Percentiles rank a stretch among this genome's conserved stretches.
Conservation (phyloP, 768 basidiomycete species). For the Amanita inopinata region DNA sequence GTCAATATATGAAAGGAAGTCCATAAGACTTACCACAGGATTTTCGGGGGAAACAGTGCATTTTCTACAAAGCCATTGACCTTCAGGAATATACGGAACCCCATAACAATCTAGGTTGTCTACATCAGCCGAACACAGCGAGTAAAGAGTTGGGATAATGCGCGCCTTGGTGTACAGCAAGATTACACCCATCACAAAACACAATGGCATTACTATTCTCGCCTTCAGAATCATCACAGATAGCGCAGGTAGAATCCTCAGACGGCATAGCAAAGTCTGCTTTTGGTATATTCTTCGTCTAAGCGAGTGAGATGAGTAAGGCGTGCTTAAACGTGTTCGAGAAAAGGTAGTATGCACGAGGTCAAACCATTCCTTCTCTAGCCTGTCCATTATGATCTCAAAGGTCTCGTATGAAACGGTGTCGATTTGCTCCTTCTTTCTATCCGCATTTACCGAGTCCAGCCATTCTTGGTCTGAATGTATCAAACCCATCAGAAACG, state of each 20-base stretch:
- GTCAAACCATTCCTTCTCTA: conserved; percentile 99
- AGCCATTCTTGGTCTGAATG: conserved; percentile 88
- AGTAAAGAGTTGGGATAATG: not conserved
- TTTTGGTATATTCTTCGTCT: conserved; percentile 94
- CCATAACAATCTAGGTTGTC: conserved; percentile 81
- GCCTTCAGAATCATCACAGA: conserved; percentile 97
- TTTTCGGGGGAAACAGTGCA: conserved; percentile 97
- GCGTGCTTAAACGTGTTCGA: conserved; percentile 1
- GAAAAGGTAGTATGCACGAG: conserved; percentile 43
- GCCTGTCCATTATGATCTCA: conserved; percentile 92
- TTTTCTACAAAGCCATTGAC: conserved; percentile 98
- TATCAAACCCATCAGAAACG: not conserved
- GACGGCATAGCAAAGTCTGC: conserved; percentile 79
- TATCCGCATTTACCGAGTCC: conserved; percentile 70
- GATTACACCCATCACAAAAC: conserved; percentile 97
- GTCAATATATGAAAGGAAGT: not conserved
- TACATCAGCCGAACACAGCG: not conserved
- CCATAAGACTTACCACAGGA: conserved; percentile 78
- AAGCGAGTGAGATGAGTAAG: not conserved
- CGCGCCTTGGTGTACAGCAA: conserved; percentile 98
- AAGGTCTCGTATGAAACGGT: conserved; percentile 77
- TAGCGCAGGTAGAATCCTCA: conserved; percentile 93
- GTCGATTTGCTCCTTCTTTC: conserved; percentile 67
- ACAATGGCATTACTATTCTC: conserved; percentile 99
- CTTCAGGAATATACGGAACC: conserved; percentile 98